phyloP scores from a whole-genome alignment of 2,329 filamentous ascomycete genomes.

The Aspergillus sp. region DNA sequence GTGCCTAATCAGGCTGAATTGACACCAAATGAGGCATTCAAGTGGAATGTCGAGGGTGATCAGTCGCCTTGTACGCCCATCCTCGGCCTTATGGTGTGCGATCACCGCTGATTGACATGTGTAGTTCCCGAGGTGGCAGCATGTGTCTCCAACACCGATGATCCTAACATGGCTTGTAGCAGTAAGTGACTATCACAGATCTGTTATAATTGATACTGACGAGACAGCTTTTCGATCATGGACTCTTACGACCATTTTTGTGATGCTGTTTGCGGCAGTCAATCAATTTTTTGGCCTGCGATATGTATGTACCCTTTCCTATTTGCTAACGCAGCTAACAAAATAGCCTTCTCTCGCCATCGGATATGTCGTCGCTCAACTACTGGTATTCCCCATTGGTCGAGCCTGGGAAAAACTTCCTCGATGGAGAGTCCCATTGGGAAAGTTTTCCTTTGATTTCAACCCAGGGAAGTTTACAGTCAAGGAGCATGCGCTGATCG shows the following conservation, averaged over 20 bases:
- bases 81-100: neutral
- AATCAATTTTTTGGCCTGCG: constrained; percentile 21
- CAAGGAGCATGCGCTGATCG: constrained; percentile 19
- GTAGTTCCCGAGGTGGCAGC: constrained; percentile 33
- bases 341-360: constrained; percentile 16
- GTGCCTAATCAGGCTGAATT: constrained; percentile 23
- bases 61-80: constrained; percentile 29
- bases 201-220: neutral
- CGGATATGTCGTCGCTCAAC: constrained; percentile 18
- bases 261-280: constrained; percentile 17
- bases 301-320: constrained; percentile 12
- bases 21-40: constrained; percentile 30
- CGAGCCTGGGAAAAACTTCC: constrained; percentile 18
- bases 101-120: constrained; percentile 1
- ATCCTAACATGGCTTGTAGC: constrained; percentile 25
- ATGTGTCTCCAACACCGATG: constrained; percentile 31
- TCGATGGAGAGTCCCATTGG: constrained; percentile 16
- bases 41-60: constrained; percentile 33
- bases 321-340: neutral
- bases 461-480: constrained; percentile 17
- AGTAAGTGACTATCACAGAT: constrained; percentile 13
- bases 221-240: constrained; percentile 24
- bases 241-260: constrained; percentile 20
- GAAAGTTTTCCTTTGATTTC: constrained; percentile 13
- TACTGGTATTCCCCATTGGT: constrained; percentile 16